These are phyloP conservation scores for Scedosporium dehoogii DNA, from an alignment of 2,329 filamentous ascomycete genomes.

Conservation along the genomic window DNA sequence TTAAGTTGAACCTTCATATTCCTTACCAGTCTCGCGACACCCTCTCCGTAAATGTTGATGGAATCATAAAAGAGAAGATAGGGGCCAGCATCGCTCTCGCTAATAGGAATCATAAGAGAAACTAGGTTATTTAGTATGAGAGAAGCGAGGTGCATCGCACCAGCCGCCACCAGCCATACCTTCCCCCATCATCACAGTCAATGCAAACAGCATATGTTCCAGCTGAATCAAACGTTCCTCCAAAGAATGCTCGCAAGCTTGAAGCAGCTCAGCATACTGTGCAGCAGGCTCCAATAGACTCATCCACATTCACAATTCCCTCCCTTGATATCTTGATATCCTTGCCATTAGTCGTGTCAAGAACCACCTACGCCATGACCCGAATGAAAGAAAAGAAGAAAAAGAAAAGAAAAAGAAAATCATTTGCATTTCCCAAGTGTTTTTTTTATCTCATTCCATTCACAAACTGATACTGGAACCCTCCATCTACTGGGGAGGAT, in stretches of 20 bases:
- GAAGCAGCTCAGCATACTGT: too few species aligned
- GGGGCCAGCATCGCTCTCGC: too few species aligned
- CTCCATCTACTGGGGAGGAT: conserved; percentile 15
- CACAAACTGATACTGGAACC: background rate
- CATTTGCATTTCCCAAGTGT: background rate
- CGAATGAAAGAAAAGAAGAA: background rate
- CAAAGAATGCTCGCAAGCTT: background rate
- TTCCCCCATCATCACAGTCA: background rate
- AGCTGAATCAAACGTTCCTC: background rate
- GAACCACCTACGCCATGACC: background rate
- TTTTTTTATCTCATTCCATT: conserved; percentile 1
- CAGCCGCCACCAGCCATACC: background rate
- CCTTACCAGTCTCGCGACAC: too few species aligned
- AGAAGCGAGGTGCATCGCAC: background rate
- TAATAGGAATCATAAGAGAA: too few species aligned
- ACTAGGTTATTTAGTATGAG: background rate
- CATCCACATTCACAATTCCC: background rate
- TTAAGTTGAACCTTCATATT: too few species aligned
- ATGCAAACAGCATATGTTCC: background rate
- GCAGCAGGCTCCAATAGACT: background rate
- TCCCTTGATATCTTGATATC: background rate
- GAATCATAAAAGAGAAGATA: too few species aligned
- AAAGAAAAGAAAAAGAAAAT: background rate
- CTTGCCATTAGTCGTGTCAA: background rate
- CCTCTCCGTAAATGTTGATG: too few species aligned